Base-by-base conservation (phyloP, 352 stramenopile genomes). In the Globisporangium yorkense region DNA sequence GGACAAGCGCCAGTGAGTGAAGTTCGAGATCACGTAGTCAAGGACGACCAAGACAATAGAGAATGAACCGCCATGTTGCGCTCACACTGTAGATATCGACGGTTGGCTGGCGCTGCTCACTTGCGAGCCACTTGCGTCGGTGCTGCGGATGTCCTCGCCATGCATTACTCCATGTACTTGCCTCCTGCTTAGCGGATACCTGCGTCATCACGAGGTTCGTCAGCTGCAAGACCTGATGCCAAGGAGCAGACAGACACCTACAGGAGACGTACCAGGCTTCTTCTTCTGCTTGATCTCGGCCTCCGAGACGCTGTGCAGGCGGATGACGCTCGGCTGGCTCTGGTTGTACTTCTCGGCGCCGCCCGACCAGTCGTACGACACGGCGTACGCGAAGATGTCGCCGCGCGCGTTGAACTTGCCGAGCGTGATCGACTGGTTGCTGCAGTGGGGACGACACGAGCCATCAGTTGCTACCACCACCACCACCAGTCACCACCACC, bases 351-450 rank as follows among this genome's bases (percentile, higher is more conserved):
- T 87, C 57, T 89, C 77, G 44, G 80, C 87, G 33, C 96, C 96
- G 72, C 97, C 97, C 55, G 80, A 96, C 96, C 96, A 99, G 78
- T 99, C 96, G 78, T 99, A 99, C 65, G 88, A 96, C 59, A 97
- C 82, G 31, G 92, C 79, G 80, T 99, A 99, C 9, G 96, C 96
- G 72, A 96, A 98, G 63, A 98, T 87, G 66, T 97, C 96, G 47
- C 96, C 96, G 24, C 80, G 80, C 15, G 85, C 74, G 71, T 98
- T 98, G 72, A 99, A 98, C 50, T 81, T 87, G 59, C 89, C 94
- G 52, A 82, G 82, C 37, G 87, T 84, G 63, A 98, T 98, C 10
- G 89, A 82, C 53, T 94, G 80, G 65, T 96, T 89, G 62, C 80
- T 92, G 63, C 3, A 50, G 8, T 2, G n/a, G 24, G 24, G 24